phyloP scores from a whole-genome alignment of 176 grass and related monocot species.

The Saccharum spontaneum region DNA sequence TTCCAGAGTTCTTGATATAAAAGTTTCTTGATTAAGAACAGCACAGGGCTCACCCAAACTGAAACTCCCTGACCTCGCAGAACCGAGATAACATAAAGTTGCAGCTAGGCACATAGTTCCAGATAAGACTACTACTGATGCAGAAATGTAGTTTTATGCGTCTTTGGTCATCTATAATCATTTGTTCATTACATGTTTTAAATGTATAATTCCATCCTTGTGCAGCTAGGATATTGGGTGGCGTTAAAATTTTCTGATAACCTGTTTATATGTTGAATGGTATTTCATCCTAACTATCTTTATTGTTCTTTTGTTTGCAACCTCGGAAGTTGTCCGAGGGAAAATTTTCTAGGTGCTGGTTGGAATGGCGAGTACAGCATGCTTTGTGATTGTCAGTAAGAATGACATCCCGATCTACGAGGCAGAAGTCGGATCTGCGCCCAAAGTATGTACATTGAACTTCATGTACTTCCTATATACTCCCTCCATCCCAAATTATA shows the following conservation, averaged over 20 bases:
- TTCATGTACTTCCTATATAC: constrained; percentile 29
- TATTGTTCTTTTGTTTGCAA: not conserved
- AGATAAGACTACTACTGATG: not conserved
- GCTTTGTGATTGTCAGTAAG: constrained; percentile 87
- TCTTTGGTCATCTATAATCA: constrained; percentile 28
- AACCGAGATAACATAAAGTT: not conserved
- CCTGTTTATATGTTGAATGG: not conserved
- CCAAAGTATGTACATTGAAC: constrained; percentile 32
- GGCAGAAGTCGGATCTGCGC: constrained; percentile 77
- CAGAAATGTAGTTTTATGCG: not conserved
- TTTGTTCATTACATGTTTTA: not conserved
- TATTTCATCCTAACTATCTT: not conserved
- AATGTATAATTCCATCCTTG: constrained; percentile 23
- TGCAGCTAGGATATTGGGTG: not conserved
- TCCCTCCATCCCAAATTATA: no score
- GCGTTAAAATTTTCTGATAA: not conserved
- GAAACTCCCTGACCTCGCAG: not conserved
- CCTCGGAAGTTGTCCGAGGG: not conserved
- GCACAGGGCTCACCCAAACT: not conserved
- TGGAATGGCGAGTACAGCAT: constrained; percentile 83
- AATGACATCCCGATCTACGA: constrained; percentile 88
- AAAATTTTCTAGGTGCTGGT: not conserved
- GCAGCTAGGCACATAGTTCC: not conserved
- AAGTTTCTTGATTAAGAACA: not conserved
- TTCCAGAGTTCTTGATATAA: not conserved